Conservation (phyloP, 345 rosid genomes). For the Pugionium dolabratum region DNA sequence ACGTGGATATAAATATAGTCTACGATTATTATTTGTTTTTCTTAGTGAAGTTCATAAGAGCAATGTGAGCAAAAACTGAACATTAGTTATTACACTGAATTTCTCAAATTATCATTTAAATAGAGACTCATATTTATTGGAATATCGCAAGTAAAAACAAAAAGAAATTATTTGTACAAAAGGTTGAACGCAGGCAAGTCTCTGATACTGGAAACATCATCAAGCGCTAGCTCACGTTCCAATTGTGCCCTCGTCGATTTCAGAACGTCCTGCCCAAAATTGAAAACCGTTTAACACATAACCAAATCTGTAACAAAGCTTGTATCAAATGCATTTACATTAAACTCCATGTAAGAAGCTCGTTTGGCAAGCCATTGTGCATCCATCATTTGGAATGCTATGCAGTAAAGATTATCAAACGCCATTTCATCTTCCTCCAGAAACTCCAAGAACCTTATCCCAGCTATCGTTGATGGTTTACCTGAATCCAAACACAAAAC, state of each 20-base stretch:
- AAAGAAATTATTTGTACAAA: constrained; percentile 43
- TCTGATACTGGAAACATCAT: constrained; percentile 59
- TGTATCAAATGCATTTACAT: constrained; percentile 45
- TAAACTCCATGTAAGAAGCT: constrained; percentile 93
- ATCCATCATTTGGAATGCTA: constrained; percentile 88
- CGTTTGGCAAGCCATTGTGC: constrained; percentile 94
- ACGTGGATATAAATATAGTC: no score
- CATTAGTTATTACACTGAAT: constrained; percentile 11
- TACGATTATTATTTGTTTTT: no score
- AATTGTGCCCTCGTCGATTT: constrained; percentile 77
- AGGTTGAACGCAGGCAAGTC: constrained; percentile 77
- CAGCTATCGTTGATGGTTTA: constrained; percentile 68
- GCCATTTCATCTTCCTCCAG: constrained; percentile 78
- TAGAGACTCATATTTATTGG: constrained; percentile 3
- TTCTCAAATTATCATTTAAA: constrained; percentile 9
- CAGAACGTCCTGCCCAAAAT: constrained; percentile 66
- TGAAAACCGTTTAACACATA: constrained; percentile 15
- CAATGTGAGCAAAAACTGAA: constrained; percentile 20
- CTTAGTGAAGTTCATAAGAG: neutral
- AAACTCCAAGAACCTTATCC: constrained; percentile 62
- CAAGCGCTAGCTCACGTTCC: constrained; percentile 74
- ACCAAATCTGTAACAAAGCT: neutral
- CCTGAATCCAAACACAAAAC: constrained; percentile 46
- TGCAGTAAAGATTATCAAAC: constrained; percentile 78
- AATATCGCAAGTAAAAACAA: neutral